Evolutionary conservation across 1,284 basidiomycete species (phyloP).

Genomic region (Marasmius sp.): DNA sequence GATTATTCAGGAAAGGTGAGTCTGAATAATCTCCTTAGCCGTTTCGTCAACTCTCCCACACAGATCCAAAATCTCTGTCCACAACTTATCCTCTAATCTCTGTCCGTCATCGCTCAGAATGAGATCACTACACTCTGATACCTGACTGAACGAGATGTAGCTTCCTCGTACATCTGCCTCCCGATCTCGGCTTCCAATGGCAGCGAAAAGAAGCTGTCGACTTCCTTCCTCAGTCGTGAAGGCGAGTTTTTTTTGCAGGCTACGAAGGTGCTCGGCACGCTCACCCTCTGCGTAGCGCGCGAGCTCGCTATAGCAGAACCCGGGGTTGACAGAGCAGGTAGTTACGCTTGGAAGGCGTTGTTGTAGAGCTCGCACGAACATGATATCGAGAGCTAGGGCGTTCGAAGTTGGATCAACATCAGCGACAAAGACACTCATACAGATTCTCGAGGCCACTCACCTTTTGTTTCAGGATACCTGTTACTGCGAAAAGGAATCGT

Average conservation of each 20-base stretch:
- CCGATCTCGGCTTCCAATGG: conserved; percentile 28
- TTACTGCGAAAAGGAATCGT: not conserved
- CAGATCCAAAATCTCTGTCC: conserved; percentile 30
- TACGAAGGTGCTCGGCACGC: conserved; percentile 12
- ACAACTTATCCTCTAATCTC: conserved; percentile 38
- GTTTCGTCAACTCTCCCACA: not conserved
- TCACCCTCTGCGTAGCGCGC: conserved; percentile 24
- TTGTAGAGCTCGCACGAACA: conserved; percentile 40
- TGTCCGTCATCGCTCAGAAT: conserved; percentile 36
- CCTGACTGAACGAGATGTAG: conserved; percentile 14
- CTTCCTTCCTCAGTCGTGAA: conserved; percentile 40
- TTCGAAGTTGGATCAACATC: not conserved
- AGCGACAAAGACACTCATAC: not conserved
- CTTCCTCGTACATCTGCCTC: conserved; percentile 17
- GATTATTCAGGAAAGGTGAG: not conserved
- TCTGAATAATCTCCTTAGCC: not conserved
- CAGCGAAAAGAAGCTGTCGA: conserved; percentile 41
- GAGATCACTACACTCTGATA: conserved; percentile 19
- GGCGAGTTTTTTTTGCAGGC: conserved; percentile 27
- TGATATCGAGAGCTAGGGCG: conserved; percentile 39
- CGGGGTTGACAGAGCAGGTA: conserved; percentile 41
- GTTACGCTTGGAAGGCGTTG: conserved; percentile 34
- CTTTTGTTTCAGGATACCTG: conserved; percentile 29
- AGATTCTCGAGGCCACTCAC: conserved; percentile 21
- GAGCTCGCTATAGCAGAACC: conserved; percentile 46